Evolutionary conservation across 441 rosid genomes (phyloP), one percentile per base, ranked within the genome.

Genomic region (Aleurites moluccanus): DNA sequence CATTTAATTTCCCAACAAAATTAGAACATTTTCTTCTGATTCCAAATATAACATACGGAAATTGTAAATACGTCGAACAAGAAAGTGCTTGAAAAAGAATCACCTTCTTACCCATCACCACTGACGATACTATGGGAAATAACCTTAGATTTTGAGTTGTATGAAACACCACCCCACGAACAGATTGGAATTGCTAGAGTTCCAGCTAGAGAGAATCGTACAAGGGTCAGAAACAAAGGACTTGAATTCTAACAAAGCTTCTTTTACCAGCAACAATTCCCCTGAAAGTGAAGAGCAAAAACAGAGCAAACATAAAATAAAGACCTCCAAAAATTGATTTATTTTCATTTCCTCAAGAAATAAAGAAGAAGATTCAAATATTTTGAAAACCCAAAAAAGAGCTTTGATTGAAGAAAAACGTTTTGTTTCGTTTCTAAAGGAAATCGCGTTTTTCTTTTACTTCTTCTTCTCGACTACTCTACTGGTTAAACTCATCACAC

Each of bases 121-220:
- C 91, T 91, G 10, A 83, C 74, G 72, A 94, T 80, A 62, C 83
- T 87, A 49, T 91, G 77, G 33, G 94, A 85, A 77, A 87, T 83
- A 72, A 90, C 96, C 74, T 88, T 83, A 3, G 90, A 87, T 38
- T 75, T 74, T 21, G 86, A 78, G 83, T 90, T 89, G 74, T 98
- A 95, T 14, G 82, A 55, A 18, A 95, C 94, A 13, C 99, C 97
- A 66, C 64, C 64, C 98, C 97, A 95, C 5, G 90, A 80, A 79
- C 96, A 90, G 81, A 42, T 78, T 72, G 57, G 87, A 68, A 47
- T 6, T 75, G 23, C 75, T 76, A 76, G 63, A 72, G 40, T 78
- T 78, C 98, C 98, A 95, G 74, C 82, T 80, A 21, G 87, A 79
- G 18, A 95, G 93, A 76, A 91, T 52, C 72, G 92, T 92, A 20